A percentile compares a stretch with the other conserved stretches of the same genome.
phyloP scores from a whole-genome alignment of 306 rosid species.

The Cicer judaicum region DNA sequence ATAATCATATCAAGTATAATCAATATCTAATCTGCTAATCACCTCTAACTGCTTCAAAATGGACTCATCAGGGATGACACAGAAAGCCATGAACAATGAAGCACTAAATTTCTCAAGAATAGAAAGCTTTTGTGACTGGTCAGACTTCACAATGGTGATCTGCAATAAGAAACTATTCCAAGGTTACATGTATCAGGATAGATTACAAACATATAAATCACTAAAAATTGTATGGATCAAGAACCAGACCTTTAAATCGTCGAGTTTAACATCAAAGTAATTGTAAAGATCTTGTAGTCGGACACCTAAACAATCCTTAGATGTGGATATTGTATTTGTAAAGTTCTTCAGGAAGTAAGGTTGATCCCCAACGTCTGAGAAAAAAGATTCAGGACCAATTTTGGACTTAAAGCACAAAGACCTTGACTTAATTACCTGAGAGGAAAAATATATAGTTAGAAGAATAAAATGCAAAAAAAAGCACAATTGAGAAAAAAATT shows the following conservation, averaged over 20 bases:
- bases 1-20: conserved; percentile 4
- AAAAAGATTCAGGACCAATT: conserved; percentile 46
- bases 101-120: conserved; percentile 64
- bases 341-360: conserved; percentile 49
- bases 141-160: conserved; percentile 60
- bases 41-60: conserved; percentile 82
- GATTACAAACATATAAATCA: conserved; percentile 38
- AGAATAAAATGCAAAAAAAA: background rate
- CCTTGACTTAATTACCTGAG: conserved; percentile 66
- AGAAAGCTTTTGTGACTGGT: conserved; percentile 54
- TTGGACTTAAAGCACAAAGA: conserved; percentile 56
- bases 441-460: conserved; percentile 35
- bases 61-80: conserved; percentile 72
- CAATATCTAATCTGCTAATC: conserved; percentile 28
- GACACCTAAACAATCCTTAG: conserved; percentile 43
- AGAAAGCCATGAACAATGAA: conserved; percentile 61
- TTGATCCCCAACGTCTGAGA: conserved; percentile 52
- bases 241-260: conserved; percentile 71
- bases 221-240: background rate
- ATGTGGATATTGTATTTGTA: conserved; percentile 51
- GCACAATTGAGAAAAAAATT: background rate
- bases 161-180: conserved; percentile 42
- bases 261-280: conserved; percentile 65
- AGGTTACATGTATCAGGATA: conserved; percentile 37
- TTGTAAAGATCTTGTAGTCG: conserved; percentile 65